Conservation (phyloP, 495 filamentous ascomycete genomes). For the Echria macrotheca region DNA sequence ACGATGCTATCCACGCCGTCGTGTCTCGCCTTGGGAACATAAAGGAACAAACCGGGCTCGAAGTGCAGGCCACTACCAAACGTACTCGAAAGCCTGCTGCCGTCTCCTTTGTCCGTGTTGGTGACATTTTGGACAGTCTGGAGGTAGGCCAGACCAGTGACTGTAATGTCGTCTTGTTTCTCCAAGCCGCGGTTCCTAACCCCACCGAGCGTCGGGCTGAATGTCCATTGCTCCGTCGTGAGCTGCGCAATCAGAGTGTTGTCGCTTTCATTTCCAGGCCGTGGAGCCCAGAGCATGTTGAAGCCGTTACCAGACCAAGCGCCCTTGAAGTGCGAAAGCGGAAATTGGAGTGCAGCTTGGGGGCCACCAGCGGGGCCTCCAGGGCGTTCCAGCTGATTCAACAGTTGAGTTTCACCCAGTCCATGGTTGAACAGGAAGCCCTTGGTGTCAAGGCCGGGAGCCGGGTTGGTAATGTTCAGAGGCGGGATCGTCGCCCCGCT, state of each 20-base stretch:
- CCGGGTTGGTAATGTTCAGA: background rate
- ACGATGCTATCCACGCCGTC: background rate
- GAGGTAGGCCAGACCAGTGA: background rate
- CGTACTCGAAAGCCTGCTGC: background rate
- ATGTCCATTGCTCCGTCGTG: conserved; percentile 6
- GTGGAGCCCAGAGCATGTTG: conserved; percentile 5
- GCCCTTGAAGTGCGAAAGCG: conserved; percentile 5
- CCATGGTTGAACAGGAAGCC: background rate
- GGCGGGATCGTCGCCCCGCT: background rate
- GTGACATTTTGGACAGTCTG: conserved; percentile 6
- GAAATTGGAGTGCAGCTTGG: background rate
- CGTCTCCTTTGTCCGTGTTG: background rate
- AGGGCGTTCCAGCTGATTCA: background rate
- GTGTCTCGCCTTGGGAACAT: background rate
- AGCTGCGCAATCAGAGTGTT: conserved; percentile 1
- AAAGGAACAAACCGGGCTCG: conserved; percentile 3
- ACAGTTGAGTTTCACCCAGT: background rate
- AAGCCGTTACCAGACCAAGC: conserved; percentile 6
- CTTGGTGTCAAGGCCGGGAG: background rate
- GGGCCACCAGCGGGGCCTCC: background rate
- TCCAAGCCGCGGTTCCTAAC: background rate
- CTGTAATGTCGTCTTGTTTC: background rate
- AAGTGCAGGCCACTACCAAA: background rate
- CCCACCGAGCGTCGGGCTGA: background rate
- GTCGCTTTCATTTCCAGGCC: background rate